Evolutionary conservation across 805 yeast genomes (phyloP).

Genomic region (Hanseniaspora meyeri): DNA sequence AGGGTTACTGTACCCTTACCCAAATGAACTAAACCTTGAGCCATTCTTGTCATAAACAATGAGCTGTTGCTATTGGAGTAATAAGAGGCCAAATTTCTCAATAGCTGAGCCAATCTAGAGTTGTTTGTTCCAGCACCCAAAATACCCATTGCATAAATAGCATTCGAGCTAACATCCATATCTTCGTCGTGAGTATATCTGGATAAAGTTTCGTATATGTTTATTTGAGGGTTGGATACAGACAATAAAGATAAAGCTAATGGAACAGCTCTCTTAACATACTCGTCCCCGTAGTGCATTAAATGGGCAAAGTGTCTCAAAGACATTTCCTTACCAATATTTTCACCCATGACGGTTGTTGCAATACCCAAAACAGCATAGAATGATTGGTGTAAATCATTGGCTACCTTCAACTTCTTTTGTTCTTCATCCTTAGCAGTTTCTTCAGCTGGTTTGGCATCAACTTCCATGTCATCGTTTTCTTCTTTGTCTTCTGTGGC

Average conservation of each 20-base stretch:
- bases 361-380: slow-evolving; percentile 93
- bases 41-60: slow-evolving; percentile 80
- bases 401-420: slow-evolving; percentile 25
- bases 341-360: slow-evolving; percentile 92
- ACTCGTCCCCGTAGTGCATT: slow-evolving; percentile 92
- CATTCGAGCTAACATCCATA: slow-evolving; percentile 83
- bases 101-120: slow-evolving; percentile 90
- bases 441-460: slow-evolving; percentile 23
- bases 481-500: slow-evolving; percentile 22
- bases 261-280: slow-evolving; percentile 88
- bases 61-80: slow-evolving; percentile 84
- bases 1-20: slow-evolving; percentile 93
- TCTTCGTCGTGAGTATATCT: slow-evolving; percentile 94
- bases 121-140: slow-evolving; percentile 98
- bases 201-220: slow-evolving; percentile 89
- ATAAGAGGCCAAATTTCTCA: slow-evolving; percentile 88
- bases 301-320: slow-evolving; percentile 92
- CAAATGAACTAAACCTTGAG: slow-evolving; percentile 87
- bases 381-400: slow-evolving; percentile 36
- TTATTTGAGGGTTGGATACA: slow-evolving; percentile 89
- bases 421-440: slow-evolving; percentile 19
- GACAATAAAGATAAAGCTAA: slow-evolving; percentile 95
- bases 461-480: slow-evolving; percentile 30
- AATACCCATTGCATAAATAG: slow-evolving; percentile 92
- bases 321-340: slow-evolving; percentile 94